Conservation (phyloP, 805 yeast genomes). For the Starmera amethionina region DNA sequence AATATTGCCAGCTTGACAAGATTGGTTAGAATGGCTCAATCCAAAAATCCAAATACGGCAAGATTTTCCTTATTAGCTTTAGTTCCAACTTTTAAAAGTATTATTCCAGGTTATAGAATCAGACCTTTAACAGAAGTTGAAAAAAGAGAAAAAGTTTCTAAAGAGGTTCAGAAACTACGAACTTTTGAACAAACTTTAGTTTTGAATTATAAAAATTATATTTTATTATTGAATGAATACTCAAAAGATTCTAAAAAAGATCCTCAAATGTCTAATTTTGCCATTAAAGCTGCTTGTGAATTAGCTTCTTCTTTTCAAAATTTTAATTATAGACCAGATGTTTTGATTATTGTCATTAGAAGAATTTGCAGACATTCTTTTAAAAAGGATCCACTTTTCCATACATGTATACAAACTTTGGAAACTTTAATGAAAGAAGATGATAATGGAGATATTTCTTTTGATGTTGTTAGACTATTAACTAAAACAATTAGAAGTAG, state of each 20-base stretch:
- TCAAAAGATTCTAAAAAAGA: conserved; percentile 27
- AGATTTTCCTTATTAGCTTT: conserved; percentile 71
- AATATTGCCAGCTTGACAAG: conserved; percentile 55
- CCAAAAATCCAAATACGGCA: conserved; percentile 54
- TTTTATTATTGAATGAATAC: conserved; percentile 42
- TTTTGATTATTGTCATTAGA: conserved; percentile 56
- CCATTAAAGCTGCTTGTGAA: conserved; percentile 75
- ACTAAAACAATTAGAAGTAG: conserved; percentile 65
- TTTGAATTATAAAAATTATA: conserved; percentile 54
- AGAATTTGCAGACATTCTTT: conserved; percentile 54
- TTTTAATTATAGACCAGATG: conserved; percentile 75
- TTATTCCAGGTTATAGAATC: conserved; percentile 83
- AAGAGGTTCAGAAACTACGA: conserved; percentile 71
- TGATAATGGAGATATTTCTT: conserved; percentile 70
- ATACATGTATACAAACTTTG: conserved; percentile 50
- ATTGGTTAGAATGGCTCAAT: conserved; percentile 58
- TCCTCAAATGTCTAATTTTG: conserved; percentile 38
- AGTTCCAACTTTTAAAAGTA: conserved; percentile 73
- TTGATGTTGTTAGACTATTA: conserved; percentile 60
- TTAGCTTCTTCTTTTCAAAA: conserved; percentile 56
- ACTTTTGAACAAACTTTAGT: conserved; percentile 75
- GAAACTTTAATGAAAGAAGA: conserved; percentile 72
- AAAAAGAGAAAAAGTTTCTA: conserved; percentile 70
- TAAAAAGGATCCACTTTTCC: conserved; percentile 35
- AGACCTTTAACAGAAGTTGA: conserved; percentile 77